phyloP scores from a whole-genome alignment of 805 yeast species.

The Nakazawaea holstii region DNA sequence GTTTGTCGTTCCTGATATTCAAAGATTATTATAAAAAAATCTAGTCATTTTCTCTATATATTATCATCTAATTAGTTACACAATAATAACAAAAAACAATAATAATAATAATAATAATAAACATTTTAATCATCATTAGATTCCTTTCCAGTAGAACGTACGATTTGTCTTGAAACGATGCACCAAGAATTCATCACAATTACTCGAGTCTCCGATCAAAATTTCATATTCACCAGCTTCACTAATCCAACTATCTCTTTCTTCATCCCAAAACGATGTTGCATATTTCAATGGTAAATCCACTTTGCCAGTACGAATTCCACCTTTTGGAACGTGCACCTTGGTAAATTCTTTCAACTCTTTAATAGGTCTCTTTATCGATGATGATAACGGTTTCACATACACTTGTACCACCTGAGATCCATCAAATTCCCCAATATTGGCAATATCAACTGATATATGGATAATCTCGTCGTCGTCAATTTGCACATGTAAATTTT shows the following conservation, averaged over 20 bases:
- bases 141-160: slow-evolving; percentile 12
- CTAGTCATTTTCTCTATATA: not conserved
- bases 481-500: slow-evolving; percentile 21
- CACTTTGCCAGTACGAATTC: slow-evolving; percentile 30
- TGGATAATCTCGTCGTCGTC: slow-evolving; percentile 8
- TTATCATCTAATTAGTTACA: not conserved
- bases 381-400: slow-evolving; percentile 28
- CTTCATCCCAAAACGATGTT: slow-evolving; percentile 48
- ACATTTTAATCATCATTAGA: not conserved
- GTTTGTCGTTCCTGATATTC: slow-evolving; percentile 41
- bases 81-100: too few species aligned
- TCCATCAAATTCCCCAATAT: slow-evolving; percentile 42
- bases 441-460: slow-evolving; percentile 33
- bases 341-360: slow-evolving; percentile 57
- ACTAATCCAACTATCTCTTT: slow-evolving; percentile 42
- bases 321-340: slow-evolving; percentile 39
- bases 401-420: slow-evolving; percentile 51
- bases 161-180: slow-evolving; percentile 3
- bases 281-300: slow-evolving; percentile 40
- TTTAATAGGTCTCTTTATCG: slow-evolving; percentile 47
- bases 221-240: slow-evolving; percentile 48
- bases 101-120: slow-evolving; percentile 16
- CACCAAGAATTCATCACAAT: slow-evolving; percentile 1
- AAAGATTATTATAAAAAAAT: slow-evolving; percentile 38
- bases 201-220: slow-evolving; percentile 35